phyloP scores from a whole-genome alignment of 768 basidiomycete genomes.

The Phylloporus sp. region DNA sequence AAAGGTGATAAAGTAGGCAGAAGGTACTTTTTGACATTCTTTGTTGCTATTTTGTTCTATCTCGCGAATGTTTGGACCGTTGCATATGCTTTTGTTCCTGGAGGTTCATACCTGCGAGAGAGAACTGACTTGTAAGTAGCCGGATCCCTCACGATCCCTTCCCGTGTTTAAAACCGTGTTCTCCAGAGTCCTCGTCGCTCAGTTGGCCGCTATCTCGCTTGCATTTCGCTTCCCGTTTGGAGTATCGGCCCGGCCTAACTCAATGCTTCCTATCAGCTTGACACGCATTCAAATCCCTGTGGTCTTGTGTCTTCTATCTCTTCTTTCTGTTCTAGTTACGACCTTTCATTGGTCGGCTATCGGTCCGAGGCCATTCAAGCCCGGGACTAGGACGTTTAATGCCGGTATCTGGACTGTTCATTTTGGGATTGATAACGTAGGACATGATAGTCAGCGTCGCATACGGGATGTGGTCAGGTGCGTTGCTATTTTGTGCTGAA shows the following conservation, averaged over 20 bases:
- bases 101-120: constrained; percentile 70
- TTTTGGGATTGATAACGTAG: constrained; percentile 57
- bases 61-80: constrained; percentile 77
- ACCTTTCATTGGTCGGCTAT: constrained; percentile 48
- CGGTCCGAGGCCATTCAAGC: constrained; percentile 53
- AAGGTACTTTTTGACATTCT: constrained; percentile 53
- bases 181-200: constrained; percentile 48
- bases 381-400: constrained; percentile 62
- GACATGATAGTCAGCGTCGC: constrained; percentile 33
- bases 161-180: background rate
- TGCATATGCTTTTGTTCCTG: constrained; percentile 88
- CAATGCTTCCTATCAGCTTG: constrained; percentile 12
- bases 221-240: constrained; percentile 41
- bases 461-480: constrained; percentile 49
- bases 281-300: constrained; percentile 29
- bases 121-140: constrained; percentile 64
- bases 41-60: constrained; percentile 56
- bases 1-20: constrained; percentile 37
- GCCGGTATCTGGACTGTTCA: constrained; percentile 92
- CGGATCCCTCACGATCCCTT: background rate
- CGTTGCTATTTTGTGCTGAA: constrained; percentile 33
- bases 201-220: constrained; percentile 46
- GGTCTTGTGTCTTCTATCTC: constrained; percentile 36
- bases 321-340: constrained; percentile 49
- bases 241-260: background rate